phyloP scores from a whole-genome alignment of 1,284 basidiomycete genomes.

The Ceratobasidium sp. region DNA sequence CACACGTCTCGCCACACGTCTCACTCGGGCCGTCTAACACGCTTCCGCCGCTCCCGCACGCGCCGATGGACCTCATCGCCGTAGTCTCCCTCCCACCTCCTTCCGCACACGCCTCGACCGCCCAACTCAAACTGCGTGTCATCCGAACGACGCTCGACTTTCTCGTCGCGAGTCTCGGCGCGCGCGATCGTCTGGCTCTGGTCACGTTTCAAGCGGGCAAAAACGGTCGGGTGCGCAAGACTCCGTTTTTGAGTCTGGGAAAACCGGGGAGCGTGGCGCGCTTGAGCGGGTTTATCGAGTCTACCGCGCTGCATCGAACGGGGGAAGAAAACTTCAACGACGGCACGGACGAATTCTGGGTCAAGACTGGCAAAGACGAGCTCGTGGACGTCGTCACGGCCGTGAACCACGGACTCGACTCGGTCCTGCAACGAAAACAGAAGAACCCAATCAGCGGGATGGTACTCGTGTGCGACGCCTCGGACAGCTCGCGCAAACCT shows the following conservation, averaged over 20 bases:
- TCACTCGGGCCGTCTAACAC: slow-evolving; percentile 82
- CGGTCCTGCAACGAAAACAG: slow-evolving; percentile 91
- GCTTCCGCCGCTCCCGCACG: slow-evolving; percentile 82
- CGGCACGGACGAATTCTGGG: slow-evolving; percentile 76
- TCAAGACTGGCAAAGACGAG: slow-evolving; percentile 84
- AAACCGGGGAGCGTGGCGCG: slow-evolving; percentile 75
- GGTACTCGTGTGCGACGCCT: slow-evolving; percentile 91
- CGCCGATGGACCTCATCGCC: slow-evolving; percentile 91
- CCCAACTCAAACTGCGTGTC: slow-evolving; percentile 85
- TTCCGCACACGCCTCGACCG: slow-evolving; percentile 69
- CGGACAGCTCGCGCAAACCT: slow-evolving; percentile 91
- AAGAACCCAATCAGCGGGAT: slow-evolving; percentile 92
- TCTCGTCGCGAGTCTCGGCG: slow-evolving; percentile 78
- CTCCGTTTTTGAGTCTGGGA: slow-evolving; percentile 85
- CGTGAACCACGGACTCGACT: slow-evolving; percentile 92
- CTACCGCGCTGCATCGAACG: slow-evolving; percentile 64
- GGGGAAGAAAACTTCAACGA: slow-evolving; percentile 55
- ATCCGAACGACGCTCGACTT: slow-evolving; percentile 89
- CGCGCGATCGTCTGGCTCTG: slow-evolving; percentile 83
- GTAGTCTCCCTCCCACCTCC: slow-evolving; percentile 88
- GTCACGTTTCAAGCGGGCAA: slow-evolving; percentile 90
- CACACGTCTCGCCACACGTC: slow-evolving; percentile 72
- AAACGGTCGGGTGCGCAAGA: slow-evolving; percentile 84
- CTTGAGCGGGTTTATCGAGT: slow-evolving; percentile 82
- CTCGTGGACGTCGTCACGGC: slow-evolving; percentile 96